These are phyloP conservation scores for Madurella fahalii DNA, from an alignment of 2,329 filamentous ascomycete genomes.

Conservation along the genomic window DNA sequence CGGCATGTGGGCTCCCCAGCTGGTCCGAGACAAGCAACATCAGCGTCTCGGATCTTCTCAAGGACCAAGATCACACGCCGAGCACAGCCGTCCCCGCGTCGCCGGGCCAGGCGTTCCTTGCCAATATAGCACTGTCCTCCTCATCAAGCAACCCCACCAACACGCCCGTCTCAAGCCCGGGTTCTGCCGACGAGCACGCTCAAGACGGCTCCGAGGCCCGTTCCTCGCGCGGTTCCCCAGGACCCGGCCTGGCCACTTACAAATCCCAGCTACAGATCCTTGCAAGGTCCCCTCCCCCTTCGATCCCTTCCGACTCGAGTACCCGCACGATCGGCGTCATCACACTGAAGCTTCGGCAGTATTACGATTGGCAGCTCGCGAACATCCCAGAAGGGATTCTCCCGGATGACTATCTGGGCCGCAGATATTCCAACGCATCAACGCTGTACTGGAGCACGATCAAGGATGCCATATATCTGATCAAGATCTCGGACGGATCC, in stretches of 20 bases:
- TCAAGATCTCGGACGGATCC: conserved; percentile 24
- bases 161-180: conserved; percentile 15
- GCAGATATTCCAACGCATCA: conserved; percentile 17
- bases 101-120: neutral
- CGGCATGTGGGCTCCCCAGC: neutral
- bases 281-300: conserved; percentile 17
- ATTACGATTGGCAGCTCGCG: conserved; percentile 26
- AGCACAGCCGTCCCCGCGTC: neutral
- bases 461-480: conserved; percentile 25
- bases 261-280: conserved; percentile 20
- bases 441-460: conserved; percentile 25
- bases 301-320: conserved; percentile 16
- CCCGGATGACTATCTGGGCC: conserved; percentile 24
- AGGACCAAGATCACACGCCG: conserved; percentile 3
- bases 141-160: conserved; percentile 7
- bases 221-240: conserved; percentile 10
- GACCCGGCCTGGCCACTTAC: conserved; percentile 17
- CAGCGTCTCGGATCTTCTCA: conserved; percentile 24
- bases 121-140: conserved; percentile 6
- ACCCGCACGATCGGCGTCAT: conserved; percentile 23
- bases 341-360: conserved; percentile 22
- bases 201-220: conserved; percentile 1
- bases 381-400: conserved; percentile 23
- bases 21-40: conserved; percentile 13
- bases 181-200: conserved; percentile 11